Evolutionary conservation across 495 filamentous ascomycete species (phyloP).

Genomic region (Penicillium cinerascens): DNA sequence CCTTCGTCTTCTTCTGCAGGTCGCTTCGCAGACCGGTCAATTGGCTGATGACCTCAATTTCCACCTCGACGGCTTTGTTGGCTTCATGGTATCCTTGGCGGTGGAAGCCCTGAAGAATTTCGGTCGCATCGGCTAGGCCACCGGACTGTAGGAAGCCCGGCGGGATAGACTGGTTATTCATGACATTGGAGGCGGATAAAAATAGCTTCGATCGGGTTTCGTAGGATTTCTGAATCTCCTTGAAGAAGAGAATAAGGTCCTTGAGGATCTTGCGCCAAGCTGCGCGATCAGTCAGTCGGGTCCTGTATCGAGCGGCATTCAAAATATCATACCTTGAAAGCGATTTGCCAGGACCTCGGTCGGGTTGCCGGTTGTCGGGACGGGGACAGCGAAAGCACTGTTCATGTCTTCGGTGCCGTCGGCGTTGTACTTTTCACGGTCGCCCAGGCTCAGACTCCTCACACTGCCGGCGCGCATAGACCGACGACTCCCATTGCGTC

Average conservation of each 20-base stretch:
- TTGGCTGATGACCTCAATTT: slow-evolving; percentile 83
- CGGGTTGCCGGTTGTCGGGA: slow-evolving; percentile 81
- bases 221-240: slow-evolving; percentile 87
- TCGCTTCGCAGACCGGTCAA: slow-evolving; percentile 83
- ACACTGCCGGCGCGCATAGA: slow-evolving; percentile 80
- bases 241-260: slow-evolving; percentile 90
- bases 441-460: slow-evolving; percentile 64
- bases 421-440: slow-evolving; percentile 50
- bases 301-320: neutral
- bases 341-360: slow-evolving; percentile 87
- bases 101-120: slow-evolving; percentile 77
- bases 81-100: slow-evolving; percentile 75
- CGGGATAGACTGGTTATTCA: slow-evolving; percentile 75
- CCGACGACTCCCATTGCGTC: slow-evolving; percentile 71
- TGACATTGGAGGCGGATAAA: slow-evolving; percentile 74
- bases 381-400: slow-evolving; percentile 81
- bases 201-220: slow-evolving; percentile 81
- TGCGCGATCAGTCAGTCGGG: slow-evolving; percentile 34
- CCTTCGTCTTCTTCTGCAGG: slow-evolving; percentile 92
- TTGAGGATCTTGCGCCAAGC: slow-evolving; percentile 96
- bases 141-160: slow-evolving; percentile 69
- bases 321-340: slow-evolving; percentile 69
- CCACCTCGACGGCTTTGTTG: slow-evolving; percentile 86
- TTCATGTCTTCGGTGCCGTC: slow-evolving; percentile 68
- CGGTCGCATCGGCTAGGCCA: slow-evolving; percentile 80